These are phyloP conservation scores for Podila minutissima DNA, from an alignment of 192 early-diverging fungal species.

Conservation along the genomic window DNA sequence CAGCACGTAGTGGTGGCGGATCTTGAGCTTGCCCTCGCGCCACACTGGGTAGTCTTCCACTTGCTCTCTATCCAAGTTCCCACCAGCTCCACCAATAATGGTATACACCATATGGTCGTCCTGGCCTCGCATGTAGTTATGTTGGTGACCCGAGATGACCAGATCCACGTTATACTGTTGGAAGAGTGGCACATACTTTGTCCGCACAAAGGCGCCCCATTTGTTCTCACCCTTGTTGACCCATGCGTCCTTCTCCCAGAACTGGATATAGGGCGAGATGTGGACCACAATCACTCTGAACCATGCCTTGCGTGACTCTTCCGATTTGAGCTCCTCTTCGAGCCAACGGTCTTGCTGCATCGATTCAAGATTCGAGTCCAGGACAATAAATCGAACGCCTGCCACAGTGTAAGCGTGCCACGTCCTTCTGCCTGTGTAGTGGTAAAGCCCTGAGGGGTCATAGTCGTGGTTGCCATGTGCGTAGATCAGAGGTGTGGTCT, in stretches of 20 bases:
- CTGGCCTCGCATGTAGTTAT: constrained; percentile 77
- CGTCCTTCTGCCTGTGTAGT: constrained; percentile 61
- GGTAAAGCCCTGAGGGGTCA: constrained; percentile 61
- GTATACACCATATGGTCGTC: constrained; percentile 66
- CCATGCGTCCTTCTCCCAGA: constrained; percentile 79
- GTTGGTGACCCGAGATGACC: constrained; percentile 82
- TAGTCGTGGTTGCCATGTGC: constrained; percentile 82
- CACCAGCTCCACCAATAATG: constrained; percentile 81
- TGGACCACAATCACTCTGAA: constrained; percentile 78
- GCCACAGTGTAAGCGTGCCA: constrained; percentile 69
- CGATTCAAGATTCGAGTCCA: constrained; percentile 75
- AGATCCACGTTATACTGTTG: constrained; percentile 73
- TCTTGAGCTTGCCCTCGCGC: constrained; percentile 31
- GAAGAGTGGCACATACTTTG: constrained; percentile 74
- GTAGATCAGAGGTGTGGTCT: constrained; percentile 70
- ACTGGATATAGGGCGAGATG: constrained; percentile 80
- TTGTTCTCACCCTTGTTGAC: constrained; percentile 69
- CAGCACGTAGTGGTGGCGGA: constrained; percentile 53
- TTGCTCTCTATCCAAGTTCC: constrained; percentile 65
- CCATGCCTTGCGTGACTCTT: constrained; percentile 58
- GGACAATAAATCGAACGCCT: constrained; percentile 70
- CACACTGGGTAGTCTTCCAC: constrained; percentile 71
- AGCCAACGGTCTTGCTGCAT: constrained; percentile 71
- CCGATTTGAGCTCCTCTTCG: constrained; percentile 62
- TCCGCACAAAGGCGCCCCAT: constrained; percentile 75